Evolutionary conservation across 257 asterid genomes (phyloP).

Genomic region (Gynochthodes officinalis): DNA sequence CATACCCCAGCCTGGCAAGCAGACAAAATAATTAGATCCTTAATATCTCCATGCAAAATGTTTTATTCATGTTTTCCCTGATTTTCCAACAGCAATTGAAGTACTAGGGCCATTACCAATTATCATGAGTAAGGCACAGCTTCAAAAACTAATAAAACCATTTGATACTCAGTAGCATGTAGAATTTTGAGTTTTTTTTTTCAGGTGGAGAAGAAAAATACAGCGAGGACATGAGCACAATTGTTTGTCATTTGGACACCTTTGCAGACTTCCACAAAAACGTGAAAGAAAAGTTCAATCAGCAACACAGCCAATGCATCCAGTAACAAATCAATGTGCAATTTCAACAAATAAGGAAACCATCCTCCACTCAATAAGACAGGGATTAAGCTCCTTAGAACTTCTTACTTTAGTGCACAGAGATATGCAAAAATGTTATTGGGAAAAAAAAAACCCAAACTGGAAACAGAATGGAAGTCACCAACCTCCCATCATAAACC

Average conservation of each 20-base stretch:
- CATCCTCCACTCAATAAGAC: neutral
- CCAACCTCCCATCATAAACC: conserved; percentile 90
- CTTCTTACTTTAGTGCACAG: neutral
- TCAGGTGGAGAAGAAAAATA: neutral
- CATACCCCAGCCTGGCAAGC: neutral
- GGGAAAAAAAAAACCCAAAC: neutral
- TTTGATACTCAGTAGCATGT: neutral
- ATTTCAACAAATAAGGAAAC: neutral
- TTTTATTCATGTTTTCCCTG: neutral
- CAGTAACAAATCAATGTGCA: neutral
- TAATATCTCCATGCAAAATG: neutral
- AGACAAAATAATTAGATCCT: neutral
- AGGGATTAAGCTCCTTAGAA: neutral
- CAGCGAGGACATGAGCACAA: neutral
- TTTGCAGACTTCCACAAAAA: neutral
- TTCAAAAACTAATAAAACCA: neutral
- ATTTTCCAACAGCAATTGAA: conserved; percentile 2
- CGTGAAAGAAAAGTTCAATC: neutral
- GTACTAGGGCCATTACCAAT: neutral
- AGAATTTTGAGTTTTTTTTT: neutral
- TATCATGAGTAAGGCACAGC: neutral
- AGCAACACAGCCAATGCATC: neutral
- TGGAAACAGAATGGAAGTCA: conserved; percentile 11
- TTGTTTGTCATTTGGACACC: neutral
- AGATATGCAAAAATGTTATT: neutral